These are phyloP conservation scores for Acacia crassicarpa DNA, from an alignment of 306 rosid genomes.

Conservation along the genomic window DNA sequence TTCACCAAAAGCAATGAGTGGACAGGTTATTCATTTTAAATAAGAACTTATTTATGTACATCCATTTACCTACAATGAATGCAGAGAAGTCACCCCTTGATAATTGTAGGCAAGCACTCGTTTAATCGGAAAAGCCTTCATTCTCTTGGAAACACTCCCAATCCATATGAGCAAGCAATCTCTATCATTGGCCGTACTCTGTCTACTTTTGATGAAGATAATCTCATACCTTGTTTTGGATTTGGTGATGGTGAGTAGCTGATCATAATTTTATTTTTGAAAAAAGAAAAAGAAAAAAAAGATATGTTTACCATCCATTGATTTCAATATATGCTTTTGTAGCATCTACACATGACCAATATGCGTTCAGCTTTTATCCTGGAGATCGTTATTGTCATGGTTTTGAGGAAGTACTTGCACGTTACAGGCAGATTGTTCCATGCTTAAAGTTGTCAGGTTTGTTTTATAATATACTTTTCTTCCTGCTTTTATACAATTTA, in stretches of 20 bases:
- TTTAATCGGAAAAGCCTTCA: slow-evolving; percentile 87
- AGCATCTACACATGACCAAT: slow-evolving; percentile 80
- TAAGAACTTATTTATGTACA: background rate
- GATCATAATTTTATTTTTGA: slow-evolving; percentile 19
- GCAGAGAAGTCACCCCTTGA: slow-evolving; percentile 28
- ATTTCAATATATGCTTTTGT: slow-evolving; percentile 34
- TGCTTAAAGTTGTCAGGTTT: slow-evolving; percentile 76
- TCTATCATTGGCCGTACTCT: slow-evolving; percentile 84
- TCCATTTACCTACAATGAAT: slow-evolving; percentile 10
- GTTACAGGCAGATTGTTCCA: slow-evolving; percentile 85
- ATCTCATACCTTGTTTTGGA: slow-evolving; percentile 92
- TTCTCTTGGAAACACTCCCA: slow-evolving; percentile 58
- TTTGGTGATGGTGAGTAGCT: slow-evolving; percentile 86
- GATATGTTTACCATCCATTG: slow-evolving; percentile 24
- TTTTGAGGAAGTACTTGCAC: slow-evolving; percentile 80
- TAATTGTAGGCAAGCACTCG: slow-evolving; percentile 66
- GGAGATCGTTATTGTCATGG: slow-evolving; percentile 63
- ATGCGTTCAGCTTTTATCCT: slow-evolving; percentile 69
- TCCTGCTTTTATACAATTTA: slow-evolving; percentile 5
- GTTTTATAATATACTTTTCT: slow-evolving; percentile 24
- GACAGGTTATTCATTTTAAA: slow-evolving; percentile 66
- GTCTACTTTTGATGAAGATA: slow-evolving; percentile 93
- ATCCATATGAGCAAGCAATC: slow-evolving; percentile 98
- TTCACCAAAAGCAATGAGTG: slow-evolving; percentile 99
- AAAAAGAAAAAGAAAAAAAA: slow-evolving; percentile 16